Evolutionary conservation across 805 yeast species (phyloP), one percentile per base, ranked within the genome.

Genomic region (Kodamaea laetipori): DNA sequence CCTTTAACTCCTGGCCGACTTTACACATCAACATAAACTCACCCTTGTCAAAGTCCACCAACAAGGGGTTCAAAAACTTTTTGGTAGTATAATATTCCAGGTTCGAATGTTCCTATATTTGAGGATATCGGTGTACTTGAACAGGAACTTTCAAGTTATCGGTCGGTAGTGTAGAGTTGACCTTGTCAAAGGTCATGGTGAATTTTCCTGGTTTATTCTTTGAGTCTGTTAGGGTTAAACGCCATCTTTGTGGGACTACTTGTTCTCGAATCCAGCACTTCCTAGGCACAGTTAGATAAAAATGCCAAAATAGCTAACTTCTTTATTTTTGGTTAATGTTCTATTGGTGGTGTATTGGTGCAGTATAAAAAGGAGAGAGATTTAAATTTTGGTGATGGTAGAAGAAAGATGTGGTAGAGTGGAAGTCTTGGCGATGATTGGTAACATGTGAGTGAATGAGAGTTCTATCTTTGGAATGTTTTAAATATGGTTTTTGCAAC

Each of bases 81-180:
- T 49, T 49, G 25, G 44, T 39, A 2, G 15, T 18, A 9, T 18
- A 15, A 37, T 44, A 11, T 48, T 48, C 8, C 52, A 33, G 3
- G 45, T 13, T 1, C 61, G 63, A 11, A 63, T 4, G 7, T 51
- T 47, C 6, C 54, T 34, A 40, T 57, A 55, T 23, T 60, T 49
- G 23, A 39, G 41, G 26, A 61, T 45, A 34, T 63, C 61, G 4
- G 50, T 42, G 43, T 57, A 56, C 37, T 53, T 57, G 45, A 62
- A 55, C 47, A 7, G 69, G 67, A 35, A 61, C 34, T 31, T 55
- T 50, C 8, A 47, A 27, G 19, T 47, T 48, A 7, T 45, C 26
- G 21, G 38, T 18, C n/a, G 27, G 18, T 24, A 45, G 47, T 8
- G 37, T 40, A 31, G 39, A 24, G n/a, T n/a, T 23, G 10, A 52